Conservation (phyloP, 1,284 basidiomycete genomes). For the Cryptococcus sp. region DNA sequence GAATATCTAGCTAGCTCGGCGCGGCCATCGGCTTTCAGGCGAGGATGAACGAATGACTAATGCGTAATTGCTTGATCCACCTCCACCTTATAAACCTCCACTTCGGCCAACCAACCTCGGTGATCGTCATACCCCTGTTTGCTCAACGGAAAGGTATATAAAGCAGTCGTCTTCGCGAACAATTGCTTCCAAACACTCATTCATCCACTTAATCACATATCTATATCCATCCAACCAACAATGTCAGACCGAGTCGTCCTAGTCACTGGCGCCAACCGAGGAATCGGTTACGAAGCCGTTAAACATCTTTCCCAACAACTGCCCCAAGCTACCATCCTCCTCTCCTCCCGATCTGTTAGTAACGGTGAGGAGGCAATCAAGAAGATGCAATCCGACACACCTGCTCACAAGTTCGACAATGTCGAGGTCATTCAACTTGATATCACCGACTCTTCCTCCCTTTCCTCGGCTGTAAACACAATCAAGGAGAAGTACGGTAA, state of each 20-base stretch:
- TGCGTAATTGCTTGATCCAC: no score
- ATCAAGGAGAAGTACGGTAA: conserved; percentile 7
- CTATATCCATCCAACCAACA: no score
- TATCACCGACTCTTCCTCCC: conserved; percentile 9
- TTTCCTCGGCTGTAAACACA: conserved; percentile 4
- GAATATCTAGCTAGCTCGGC: no score
- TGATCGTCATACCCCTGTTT: no score
- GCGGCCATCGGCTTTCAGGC: no score
- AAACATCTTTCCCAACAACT: conserved; percentile 10
- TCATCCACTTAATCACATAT: no score
- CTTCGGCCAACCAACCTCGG: no score
- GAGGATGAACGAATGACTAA: no score
- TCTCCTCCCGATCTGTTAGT: conserved; percentile 9
- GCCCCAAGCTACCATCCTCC: conserved; percentile 11
- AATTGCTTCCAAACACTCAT: no score
- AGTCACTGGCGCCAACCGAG: conserved; percentile 16
- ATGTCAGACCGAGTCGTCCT: conserved; percentile 6
- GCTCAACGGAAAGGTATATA: no score
- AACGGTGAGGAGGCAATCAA: conserved; percentile 13
- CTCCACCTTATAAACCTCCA: no score
- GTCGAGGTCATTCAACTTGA: conserved; percentile 12
- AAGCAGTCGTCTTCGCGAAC: no score
- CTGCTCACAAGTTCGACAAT: conserved; percentile 7
- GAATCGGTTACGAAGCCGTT: conserved; percentile 17
- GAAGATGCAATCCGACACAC: conserved; percentile 5